phyloP scores from a whole-genome alignment of 768 basidiomycete species.

The Kwoniella shandongensis region DNA sequence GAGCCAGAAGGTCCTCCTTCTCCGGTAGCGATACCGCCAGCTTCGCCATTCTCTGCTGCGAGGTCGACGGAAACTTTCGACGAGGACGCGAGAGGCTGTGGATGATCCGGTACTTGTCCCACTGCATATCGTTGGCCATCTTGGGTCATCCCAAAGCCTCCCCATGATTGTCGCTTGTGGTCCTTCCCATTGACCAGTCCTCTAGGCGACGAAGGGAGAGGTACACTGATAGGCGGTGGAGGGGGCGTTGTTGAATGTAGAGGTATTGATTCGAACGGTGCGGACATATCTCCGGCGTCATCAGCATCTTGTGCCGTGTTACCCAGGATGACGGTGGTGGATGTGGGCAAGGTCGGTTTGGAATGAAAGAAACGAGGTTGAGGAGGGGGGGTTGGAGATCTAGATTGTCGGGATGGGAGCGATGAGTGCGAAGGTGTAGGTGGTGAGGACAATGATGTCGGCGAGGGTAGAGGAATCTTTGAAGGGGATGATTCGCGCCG shows the following conservation, averaged over 20 bases:
- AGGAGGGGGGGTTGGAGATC: constrained; percentile 17
- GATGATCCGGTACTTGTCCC: not conserved
- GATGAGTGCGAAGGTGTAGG: constrained; percentile 9
- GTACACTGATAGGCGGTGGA: constrained; percentile 12
- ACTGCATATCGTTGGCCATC: constrained; percentile 13
- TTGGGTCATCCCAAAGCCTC: constrained; percentile 23
- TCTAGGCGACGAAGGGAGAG: constrained; percentile 14
- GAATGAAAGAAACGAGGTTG: constrained; percentile 10
- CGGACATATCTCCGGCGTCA: constrained; percentile 6
- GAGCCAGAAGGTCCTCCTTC: constrained; percentile 10
- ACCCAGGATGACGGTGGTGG: constrained; percentile 3
- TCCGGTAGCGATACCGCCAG: not conserved
- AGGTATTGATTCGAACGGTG: constrained; percentile 33
- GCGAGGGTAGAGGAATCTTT: constrained; percentile 9
- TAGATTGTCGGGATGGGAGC: constrained; percentile 1
- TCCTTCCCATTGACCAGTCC: constrained; percentile 7
- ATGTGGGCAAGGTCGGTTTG: constrained; percentile 21
- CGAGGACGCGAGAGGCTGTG: not conserved
- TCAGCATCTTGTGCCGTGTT: not conserved
- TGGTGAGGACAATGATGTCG: constrained; percentile 7
- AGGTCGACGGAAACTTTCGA: not conserved
- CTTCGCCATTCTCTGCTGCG: not conserved
- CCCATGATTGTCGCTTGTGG: constrained; percentile 17
- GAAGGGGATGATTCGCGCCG: constrained; percentile 11
- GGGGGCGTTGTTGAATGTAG: constrained; percentile 20